These are phyloP conservation scores for Grosmannia clavigera DNA, from an alignment of 2,329 filamentous ascomycete species.

Conservation along the genomic window DNA sequence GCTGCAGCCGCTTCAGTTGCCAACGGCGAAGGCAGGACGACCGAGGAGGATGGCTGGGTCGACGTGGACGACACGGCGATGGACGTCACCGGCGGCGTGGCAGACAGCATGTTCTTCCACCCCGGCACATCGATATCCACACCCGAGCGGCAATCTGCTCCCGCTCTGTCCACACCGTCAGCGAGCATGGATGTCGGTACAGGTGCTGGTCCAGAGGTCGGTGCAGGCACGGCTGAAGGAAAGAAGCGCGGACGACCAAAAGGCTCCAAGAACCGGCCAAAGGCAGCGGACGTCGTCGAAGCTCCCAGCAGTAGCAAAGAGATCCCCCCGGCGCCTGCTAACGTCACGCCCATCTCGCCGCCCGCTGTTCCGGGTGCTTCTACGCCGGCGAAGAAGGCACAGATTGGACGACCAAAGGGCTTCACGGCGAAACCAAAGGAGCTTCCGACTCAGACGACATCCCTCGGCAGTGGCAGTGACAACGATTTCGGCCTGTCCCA, in stretches of 20 bases:
- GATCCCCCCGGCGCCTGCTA: not conserved
- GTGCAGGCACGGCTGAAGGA: not conserved
- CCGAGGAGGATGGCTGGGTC: conserved; percentile 30
- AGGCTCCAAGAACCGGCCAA: conserved; percentile 36
- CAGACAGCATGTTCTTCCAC: conserved; percentile 4
- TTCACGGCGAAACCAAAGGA: conserved; percentile 17
- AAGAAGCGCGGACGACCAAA: conserved; percentile 37
- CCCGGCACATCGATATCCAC: not conserved
- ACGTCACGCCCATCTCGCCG: conserved; percentile 11
- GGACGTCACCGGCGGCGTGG: conserved; percentile 15
- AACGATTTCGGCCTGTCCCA: not conserved
- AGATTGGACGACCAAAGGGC: conserved; percentile 29
- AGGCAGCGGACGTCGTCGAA: not conserved
- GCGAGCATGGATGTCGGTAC: not conserved
- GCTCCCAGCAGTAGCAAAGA: not conserved
- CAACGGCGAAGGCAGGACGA: not conserved
- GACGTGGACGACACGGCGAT: conserved; percentile 28
- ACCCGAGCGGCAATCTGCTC: not conserved
- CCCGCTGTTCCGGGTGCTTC: conserved; percentile 13
- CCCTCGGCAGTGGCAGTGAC: conserved; percentile 15
- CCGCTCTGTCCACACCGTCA: not conserved
- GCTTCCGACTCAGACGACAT: not conserved
- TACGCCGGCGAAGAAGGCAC: conserved; percentile 12
- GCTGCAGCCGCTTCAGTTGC: not conserved
- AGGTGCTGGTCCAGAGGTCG: not conserved